Evolutionary conservation across 225 moss, liverwort and hornwort species (phyloP).

Genomic region (Sphagnum tenellum): DNA sequence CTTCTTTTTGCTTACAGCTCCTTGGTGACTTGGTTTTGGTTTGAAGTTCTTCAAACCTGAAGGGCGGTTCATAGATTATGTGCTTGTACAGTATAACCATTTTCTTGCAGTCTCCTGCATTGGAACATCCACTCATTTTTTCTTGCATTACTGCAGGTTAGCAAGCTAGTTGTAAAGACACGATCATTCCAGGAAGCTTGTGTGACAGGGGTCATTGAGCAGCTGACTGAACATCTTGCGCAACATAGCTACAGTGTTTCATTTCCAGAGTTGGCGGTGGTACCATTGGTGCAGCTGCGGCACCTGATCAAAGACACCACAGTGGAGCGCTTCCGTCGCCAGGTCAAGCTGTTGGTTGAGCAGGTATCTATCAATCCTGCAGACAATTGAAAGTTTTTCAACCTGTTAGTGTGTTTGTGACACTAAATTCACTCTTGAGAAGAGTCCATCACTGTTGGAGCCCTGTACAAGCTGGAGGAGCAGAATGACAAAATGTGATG

Average conservation of each 20-base stretch:
- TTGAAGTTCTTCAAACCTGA: too few relatives aligned
- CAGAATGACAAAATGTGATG: too few relatives aligned
- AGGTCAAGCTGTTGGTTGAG: conserved; percentile 79
- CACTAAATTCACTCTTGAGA: too few relatives aligned
- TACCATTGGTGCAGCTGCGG: conserved; percentile 75
- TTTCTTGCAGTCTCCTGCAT: too few relatives aligned
- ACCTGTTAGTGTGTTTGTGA: too few relatives aligned
- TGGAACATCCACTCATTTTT: background rate
- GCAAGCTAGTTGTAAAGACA: conserved; percentile 69
- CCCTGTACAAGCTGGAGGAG: too few relatives aligned
- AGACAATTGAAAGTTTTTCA: too few relatives aligned
- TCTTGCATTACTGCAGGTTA: conserved; percentile 25
- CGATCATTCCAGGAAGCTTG: conserved; percentile 85
- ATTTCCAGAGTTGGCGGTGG: conserved; percentile 84
- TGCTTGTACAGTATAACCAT: too few relatives aligned
- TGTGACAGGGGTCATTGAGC: conserved; percentile 65
- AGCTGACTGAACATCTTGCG: conserved; percentile 78
- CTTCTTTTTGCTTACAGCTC: background rate
- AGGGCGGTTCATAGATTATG: too few relatives aligned
- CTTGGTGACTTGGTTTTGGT: background rate
- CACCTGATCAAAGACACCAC: conserved; percentile 67
- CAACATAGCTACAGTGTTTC: conserved; percentile 81
- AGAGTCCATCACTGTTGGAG: too few relatives aligned
- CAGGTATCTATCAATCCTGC: conserved; percentile 26
- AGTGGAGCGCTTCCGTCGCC: conserved; percentile 75